Evolutionary conservation across 1,284 basidiomycete species (phyloP), one percentile per base, ranked within the genome.

Genomic region (Neonothopanus nambi): DNA sequence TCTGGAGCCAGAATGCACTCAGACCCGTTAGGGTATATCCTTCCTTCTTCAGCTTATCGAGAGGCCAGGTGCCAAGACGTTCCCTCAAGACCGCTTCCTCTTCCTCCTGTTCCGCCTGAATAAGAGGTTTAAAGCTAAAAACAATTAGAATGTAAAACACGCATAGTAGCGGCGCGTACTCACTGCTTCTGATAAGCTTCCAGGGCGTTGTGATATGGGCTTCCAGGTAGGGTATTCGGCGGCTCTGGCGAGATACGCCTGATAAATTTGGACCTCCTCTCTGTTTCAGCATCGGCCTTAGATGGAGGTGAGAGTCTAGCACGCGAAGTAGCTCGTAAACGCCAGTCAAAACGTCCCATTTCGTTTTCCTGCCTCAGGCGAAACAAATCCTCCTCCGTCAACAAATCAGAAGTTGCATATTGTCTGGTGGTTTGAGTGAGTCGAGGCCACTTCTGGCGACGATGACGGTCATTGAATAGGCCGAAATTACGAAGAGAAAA

Each of bases 1-100:
- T 74, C 49, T 82, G 74, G 23, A 84, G 67, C 85, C 86, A 89
- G 62, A 77, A 89, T 0, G 79, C 87, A 11, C 69, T 75, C 36
- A 92, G 67, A 12, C 74, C 81, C 0, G 82, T 84, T 24, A 92
- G 61, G 52, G 83, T 82, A 65, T 87, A 91, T 0, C 91, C 91
- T 62, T 89, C 86, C 21, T 78, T 69, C 55, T 75, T 69, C 37
- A 93, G 70, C 38, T 79, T 75, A 23, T 78, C 71, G 4, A 85
- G 56, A 1, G 81, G 72, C 88, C 89, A 92, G 20, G 76, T 80
- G 0, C 79, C 71, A 13, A 93, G 72, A 33, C 91, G 80, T 55
- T 85, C 74, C 24, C 76, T 74, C 28, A 89, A 63, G 1, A 79
- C 72, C 1, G 73, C 73, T 59, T 86, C 82, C 37, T 81, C 82